Evolutionary conservation across 139 green algal species (phyloP).

Genomic region (Gonium pectorale): DNA sequence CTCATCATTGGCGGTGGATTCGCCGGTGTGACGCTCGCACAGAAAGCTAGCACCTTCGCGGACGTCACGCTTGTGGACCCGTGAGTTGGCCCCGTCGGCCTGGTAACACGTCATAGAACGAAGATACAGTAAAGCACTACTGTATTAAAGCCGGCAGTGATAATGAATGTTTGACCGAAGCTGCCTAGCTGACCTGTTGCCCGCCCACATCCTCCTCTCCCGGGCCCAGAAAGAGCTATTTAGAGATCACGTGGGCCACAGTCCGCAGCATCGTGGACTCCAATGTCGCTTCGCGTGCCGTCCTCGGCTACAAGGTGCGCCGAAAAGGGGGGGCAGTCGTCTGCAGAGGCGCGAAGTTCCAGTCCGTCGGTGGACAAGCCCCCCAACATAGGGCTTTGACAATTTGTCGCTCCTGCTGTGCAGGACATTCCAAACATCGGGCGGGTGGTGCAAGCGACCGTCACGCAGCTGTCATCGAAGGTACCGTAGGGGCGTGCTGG

Average conservation of each 20-base stretch:
- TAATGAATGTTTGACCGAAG: no score
- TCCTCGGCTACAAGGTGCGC: conserved; percentile 1
- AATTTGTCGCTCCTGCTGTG: background rate
- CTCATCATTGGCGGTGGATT: conserved; percentile 21
- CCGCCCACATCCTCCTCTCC: no score
- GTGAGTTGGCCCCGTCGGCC: no score
- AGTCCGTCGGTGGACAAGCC: background rate
- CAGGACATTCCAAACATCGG: conserved; percentile 28
- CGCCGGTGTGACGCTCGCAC: conserved; percentile 3
- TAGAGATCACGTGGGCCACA: conserved; percentile 35
- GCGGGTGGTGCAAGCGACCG: background rate
- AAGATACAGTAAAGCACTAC: no score
- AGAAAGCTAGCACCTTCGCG: background rate
- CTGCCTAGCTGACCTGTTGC: no score
- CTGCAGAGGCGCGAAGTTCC: no score
- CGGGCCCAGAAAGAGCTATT: conserved; percentile 25
- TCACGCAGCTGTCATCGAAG: background rate
- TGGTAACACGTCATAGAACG: no score
- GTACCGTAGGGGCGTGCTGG: background rate
- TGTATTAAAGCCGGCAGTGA: no score
- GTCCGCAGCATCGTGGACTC: conserved; percentile 11
- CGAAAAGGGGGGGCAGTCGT: background rate
- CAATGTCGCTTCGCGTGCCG: background rate
- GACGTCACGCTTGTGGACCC: conserved; percentile 21
- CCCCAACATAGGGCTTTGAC: background rate